These are phyloP conservation scores for Penicillium sp. DNA, from an alignment of 2,329 filamentous ascomycete genomes.

Conservation along the genomic window DNA sequence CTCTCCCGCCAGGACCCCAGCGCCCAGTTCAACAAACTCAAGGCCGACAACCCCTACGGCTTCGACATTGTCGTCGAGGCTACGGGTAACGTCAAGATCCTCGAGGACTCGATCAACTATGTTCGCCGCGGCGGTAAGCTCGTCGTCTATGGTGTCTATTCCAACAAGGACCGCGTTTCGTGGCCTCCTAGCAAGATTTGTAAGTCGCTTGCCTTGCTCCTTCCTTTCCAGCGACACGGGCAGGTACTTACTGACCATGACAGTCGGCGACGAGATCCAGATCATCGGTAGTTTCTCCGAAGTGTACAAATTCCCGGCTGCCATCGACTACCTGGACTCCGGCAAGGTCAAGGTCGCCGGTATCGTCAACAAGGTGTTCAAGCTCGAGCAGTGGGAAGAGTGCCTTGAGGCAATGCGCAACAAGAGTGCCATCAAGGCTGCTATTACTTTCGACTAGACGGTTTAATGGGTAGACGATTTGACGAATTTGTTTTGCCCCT, in stretches of 20 bases:
- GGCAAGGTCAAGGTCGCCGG: slow-evolving; percentile 59
- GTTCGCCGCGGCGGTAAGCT: slow-evolving; percentile 73
- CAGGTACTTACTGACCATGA: not conserved
- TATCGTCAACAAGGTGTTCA: slow-evolving; percentile 75
- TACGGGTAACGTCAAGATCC: slow-evolving; percentile 70
- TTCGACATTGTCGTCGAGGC: slow-evolving; percentile 77
- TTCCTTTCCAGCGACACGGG: not conserved
- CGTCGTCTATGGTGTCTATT: slow-evolving; percentile 74
- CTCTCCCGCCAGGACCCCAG: slow-evolving; percentile 57
- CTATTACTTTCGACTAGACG: slow-evolving; percentile 69
- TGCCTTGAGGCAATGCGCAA: slow-evolving; percentile 73
- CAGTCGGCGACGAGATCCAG: slow-evolving; percentile 67
- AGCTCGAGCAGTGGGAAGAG: slow-evolving; percentile 73
- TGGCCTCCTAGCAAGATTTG: slow-evolving; percentile 76
- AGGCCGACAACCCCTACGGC: slow-evolving; percentile 69
- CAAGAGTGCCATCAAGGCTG: slow-evolving; percentile 75
- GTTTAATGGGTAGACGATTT: not conserved
- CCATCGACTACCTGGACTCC: slow-evolving; percentile 57
- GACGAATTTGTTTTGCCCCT: not conserved
- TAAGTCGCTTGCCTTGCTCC: slow-evolving; percentile 41
- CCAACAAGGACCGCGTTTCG: slow-evolving; percentile 64
- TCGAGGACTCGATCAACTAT: slow-evolving; percentile 74
- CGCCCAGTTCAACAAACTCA: slow-evolving; percentile 66
- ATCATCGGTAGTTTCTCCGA: slow-evolving; percentile 76
- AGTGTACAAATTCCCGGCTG: slow-evolving; percentile 71